Evolutionary conservation across 169 alveolate genomes (phyloP), one percentile per base, ranked within the genome.

Genomic region (Perkinsus olseni): DNA sequence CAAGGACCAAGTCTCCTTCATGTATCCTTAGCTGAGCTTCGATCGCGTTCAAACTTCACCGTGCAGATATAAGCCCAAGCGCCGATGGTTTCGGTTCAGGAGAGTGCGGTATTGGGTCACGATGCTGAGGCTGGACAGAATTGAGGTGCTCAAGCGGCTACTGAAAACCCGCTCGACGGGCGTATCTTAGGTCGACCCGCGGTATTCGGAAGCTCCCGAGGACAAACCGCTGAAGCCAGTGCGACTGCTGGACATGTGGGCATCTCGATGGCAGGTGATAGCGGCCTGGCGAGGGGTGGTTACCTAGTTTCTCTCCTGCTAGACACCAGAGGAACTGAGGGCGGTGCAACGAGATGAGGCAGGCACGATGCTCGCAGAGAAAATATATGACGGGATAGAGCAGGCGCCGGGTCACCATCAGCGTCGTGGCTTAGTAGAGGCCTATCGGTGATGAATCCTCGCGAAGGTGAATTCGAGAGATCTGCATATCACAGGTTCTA

Each of bases 61-160:
- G n/a, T 91, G 34, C 62, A 28, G 24, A 28, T 38, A 91, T 91
- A 28, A 91, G n/a, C n/a, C n/a, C n/a, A 31, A 28, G n/a, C 92
- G 82, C 91, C n/a, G 24, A 34, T 34, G 28, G 82, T 91, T 90
- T 17, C 92, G 24, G 90, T 17, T 38, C 13, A 17, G 24, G 13
- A 94, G 98, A 93, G 96, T 96, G 24, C 96, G 97, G 62, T 98
- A 97, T 93, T 96, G 98, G 97, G 97, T 97, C 34, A 96, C 98
- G 39, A 92, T 97, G 74, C 93, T 97, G 92, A 94, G 97, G 91
- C 95, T 97, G 11, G 97, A 97, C 74, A 96, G 95, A 48, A 97
- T 97, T 39, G 96, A 96, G 28, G 96, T 97, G 74, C 48, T 36
- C 40, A 31, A 38, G 91, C 48, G 38, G 21, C 8, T n/a, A n/a